These are phyloP conservation scores for Seiridium cupressi DNA, from an alignment of 2,329 filamentous ascomycete genomes.

Conservation along the genomic window DNA sequence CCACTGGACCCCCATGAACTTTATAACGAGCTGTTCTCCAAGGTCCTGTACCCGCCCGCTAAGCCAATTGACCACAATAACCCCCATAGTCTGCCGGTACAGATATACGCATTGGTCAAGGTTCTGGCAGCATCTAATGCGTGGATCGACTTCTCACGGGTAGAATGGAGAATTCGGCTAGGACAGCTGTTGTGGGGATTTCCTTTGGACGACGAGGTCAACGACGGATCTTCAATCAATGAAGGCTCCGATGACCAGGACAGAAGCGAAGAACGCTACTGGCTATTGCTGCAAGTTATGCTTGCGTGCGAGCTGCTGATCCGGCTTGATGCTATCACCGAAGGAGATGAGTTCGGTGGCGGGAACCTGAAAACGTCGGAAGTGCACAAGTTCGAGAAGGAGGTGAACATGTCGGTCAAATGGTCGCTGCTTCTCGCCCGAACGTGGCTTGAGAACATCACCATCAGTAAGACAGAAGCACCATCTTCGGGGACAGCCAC, in stretches of 20 bases:
- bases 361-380: conserved; percentile 53
- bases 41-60: conserved; percentile 56
- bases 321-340: conserved; percentile 61
- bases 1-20: conserved; percentile 52
- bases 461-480: conserved; percentile 46
- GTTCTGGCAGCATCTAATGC: conserved; percentile 64
- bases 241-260: conserved; percentile 48
- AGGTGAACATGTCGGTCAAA: conserved; percentile 59
- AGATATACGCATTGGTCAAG: conserved; percentile 67
- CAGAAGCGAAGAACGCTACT: conserved; percentile 62
- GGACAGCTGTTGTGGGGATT: conserved; percentile 70
- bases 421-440: conserved; percentile 66
- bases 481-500: conserved; percentile 29
- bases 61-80: conserved; percentile 56
- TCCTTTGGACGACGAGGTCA: conserved; percentile 48
- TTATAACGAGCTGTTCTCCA: conserved; percentile 61
- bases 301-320: conserved; percentile 65
- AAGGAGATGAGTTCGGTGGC: conserved; percentile 54
- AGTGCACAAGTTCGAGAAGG: conserved; percentile 59
- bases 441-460: conserved; percentile 67
- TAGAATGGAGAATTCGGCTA: conserved; percentile 72
- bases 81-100: conserved; percentile 63
- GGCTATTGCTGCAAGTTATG: conserved; percentile 65
- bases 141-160: conserved; percentile 72
- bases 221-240: conserved; percentile 50